Percentiles rank a stretch among this genome's conserved stretches.
Conservation (phyloP, 106 monocot genomes). For the Allium fistulosum region DNA sequence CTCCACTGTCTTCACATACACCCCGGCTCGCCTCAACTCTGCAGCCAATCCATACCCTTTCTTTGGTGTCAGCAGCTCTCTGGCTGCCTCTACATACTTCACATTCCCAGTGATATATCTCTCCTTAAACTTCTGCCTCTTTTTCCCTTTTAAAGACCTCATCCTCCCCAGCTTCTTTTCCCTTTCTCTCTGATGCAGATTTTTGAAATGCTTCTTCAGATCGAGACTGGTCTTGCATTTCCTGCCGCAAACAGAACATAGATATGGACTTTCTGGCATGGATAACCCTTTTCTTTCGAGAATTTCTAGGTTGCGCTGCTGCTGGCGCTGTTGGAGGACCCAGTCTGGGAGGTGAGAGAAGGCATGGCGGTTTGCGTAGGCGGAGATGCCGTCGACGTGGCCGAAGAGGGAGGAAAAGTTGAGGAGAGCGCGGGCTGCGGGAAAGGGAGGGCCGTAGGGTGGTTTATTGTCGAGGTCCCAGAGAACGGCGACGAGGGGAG, state of each 20-base stretch:
- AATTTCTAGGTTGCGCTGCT: slow-evolving; percentile 44
- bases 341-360: slow-evolving; percentile 82
- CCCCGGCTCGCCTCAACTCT: slow-evolving; percentile 83
- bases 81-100: slow-evolving; percentile 79
- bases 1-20: slow-evolving; percentile 65
- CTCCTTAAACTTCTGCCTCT: slow-evolving; percentile 47
- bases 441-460: slow-evolving; percentile 73
- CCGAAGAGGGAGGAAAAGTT: slow-evolving; percentile 63
- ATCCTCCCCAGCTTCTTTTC: slow-evolving; percentile 72
- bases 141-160: slow-evolving; percentile 81
- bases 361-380: slow-evolving; percentile 97
- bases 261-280: slow-evolving; percentile 51
- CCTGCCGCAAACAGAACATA: slow-evolving; percentile 80
- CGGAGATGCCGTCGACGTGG: slow-evolving; percentile 52
- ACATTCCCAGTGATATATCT: slow-evolving; percentile 49
- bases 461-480: slow-evolving; percentile 99
- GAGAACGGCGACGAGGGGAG: slow-evolving; percentile 59
- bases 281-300: slow-evolving; percentile 53
- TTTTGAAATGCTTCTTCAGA: slow-evolving; percentile 74
- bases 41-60: slow-evolving; percentile 73
- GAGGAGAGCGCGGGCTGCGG: slow-evolving; percentile 63
- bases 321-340: slow-evolving; percentile 59
- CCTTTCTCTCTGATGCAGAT: slow-evolving; percentile 92
- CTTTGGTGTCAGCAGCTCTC: slow-evolving; percentile 57
- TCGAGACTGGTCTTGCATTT: slow-evolving; percentile 62